Evolutionary conservation across 495 filamentous ascomycete genomes (phyloP), one percentile per base, ranked within the genome.

Genomic region (Aspergillus coremiiformis): DNA sequence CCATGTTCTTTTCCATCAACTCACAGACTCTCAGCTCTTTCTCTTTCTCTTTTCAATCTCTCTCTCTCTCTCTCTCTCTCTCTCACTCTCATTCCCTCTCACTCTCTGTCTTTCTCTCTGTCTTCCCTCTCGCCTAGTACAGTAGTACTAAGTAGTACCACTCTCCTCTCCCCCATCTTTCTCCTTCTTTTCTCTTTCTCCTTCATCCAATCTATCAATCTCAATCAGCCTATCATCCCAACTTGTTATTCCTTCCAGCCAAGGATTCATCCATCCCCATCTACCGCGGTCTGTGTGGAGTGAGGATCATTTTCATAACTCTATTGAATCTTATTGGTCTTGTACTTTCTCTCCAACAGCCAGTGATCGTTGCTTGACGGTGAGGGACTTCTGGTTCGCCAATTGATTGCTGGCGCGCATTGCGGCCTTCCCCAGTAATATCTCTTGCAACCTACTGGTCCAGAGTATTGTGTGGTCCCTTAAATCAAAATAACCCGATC

Each of bases 311-410:
- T 39, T 50, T 12, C 29, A 45, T 46, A 11, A 19, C 14, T 37
- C 20, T 46, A 29, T 50, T 37, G 10, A 47, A 46, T 27, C 46
- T 49, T 44, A 51, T 56, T 58, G 59, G 55, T 42, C 49, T 51
- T 54, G 48, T 53, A 45, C 43, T 51, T 23, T 47, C 50, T 29
- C 52, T n/a, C n/a, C 55, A 55, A 50, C 53, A 54, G 46, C 58
- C 58, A 61, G 54, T 61, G 54, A 57, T 61, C 58, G 54, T n/a
- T 52, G 54, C 48, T 53, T 35, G 53, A 63, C 53, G 57, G 59
- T 49, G 60, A 64, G 58, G 60, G 53, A 65, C 60, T 60, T 71
- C 66, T 73, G 70, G 70, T 73, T 73, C 70, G 70, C 64, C 70
- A 69, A 73, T 73, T 70, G 67, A 60, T 51, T 47, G 53, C 55